Evolutionary conservation across 257 asterid species (phyloP).

Genomic region (Thymus mandschuricus): DNA sequence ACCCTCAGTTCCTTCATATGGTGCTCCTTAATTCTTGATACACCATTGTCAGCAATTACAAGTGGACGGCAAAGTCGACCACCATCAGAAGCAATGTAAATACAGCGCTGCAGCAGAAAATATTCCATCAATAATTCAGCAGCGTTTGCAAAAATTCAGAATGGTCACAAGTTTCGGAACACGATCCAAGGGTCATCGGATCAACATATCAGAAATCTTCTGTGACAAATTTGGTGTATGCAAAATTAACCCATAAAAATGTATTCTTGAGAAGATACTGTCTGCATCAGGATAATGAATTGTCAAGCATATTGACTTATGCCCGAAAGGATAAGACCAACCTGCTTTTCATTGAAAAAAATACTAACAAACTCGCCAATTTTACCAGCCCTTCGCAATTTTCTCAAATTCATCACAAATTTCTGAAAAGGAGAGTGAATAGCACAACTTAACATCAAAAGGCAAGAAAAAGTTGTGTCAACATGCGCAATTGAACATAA

Average conservation of each 20-base stretch:
- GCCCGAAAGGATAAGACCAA: conserved; percentile 32
- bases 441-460: conserved; percentile 17
- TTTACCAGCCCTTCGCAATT: conserved; percentile 85
- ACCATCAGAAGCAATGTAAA: conserved; percentile 97
- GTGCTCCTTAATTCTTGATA: conserved; percentile 88
- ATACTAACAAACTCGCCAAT: conserved; percentile 95
- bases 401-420: conserved; percentile 77
- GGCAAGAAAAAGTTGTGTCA: conserved; percentile 3
- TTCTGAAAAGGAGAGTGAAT: conserved; percentile 45
- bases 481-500: background rate
- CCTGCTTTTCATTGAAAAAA: conserved; percentile 90
- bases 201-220: conserved; percentile 4
- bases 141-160: background rate
- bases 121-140: conserved; percentile 1
- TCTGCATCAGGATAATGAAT: conserved; percentile 21
- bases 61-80: conserved; percentile 99
- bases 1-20: conserved; percentile 99
- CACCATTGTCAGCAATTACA: conserved; percentile 92
- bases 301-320: conserved; percentile 8
- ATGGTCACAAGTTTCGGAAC: background rate
- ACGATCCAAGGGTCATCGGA: background rate
- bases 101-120: conserved; percentile 73
- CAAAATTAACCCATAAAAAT: too few relatives aligned
- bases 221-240: conserved; percentile 7
- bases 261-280: background rate